A percentile compares a stretch with the other conserved stretches of the same genome.
phyloP scores from a whole-genome alignment of 1,284 basidiomycete genomes.

The Trichosporon faecale region DNA sequence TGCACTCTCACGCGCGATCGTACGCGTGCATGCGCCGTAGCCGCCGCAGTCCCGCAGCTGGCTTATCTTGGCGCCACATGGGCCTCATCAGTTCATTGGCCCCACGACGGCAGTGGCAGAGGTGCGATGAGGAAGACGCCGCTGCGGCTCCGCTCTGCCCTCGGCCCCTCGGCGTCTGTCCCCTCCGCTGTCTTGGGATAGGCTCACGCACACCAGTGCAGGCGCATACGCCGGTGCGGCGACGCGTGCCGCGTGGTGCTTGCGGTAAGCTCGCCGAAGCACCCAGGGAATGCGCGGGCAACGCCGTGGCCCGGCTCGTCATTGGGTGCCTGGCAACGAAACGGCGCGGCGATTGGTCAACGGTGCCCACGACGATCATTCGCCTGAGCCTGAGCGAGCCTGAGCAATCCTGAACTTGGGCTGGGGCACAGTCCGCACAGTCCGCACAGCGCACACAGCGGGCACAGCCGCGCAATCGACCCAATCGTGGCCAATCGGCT shows the following conservation, averaged over 20 bases:
- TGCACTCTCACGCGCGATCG: too few species aligned
- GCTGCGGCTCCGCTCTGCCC: background rate
- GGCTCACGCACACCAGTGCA: background rate
- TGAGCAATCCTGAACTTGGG: background rate
- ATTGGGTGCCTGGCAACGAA: background rate
- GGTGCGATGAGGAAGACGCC: background rate
- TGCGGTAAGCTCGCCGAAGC: background rate
- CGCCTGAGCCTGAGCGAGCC: background rate
- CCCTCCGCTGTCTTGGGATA: background rate
- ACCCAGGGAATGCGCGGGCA: background rate
- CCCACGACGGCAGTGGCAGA: background rate
- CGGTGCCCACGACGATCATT: constrained; percentile 1
- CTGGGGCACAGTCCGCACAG: too few species aligned
- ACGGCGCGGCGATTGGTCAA: background rate
- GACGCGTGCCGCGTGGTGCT: background rate
- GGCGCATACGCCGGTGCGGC: background rate
- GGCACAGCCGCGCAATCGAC: background rate
- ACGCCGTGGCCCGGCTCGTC: background rate
- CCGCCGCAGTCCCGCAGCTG: background rate
- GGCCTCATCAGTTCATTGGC: background rate
- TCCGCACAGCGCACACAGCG: too few species aligned
- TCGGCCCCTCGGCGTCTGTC: too few species aligned
- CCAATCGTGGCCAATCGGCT: background rate
- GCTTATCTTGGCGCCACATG: background rate
- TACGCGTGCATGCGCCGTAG: background rate